Evolutionary conservation across 2,329 filamentous ascomycete species (phyloP), one percentile per base, ranked within the genome.

Genomic region (Aspergillus terreus): DNA sequence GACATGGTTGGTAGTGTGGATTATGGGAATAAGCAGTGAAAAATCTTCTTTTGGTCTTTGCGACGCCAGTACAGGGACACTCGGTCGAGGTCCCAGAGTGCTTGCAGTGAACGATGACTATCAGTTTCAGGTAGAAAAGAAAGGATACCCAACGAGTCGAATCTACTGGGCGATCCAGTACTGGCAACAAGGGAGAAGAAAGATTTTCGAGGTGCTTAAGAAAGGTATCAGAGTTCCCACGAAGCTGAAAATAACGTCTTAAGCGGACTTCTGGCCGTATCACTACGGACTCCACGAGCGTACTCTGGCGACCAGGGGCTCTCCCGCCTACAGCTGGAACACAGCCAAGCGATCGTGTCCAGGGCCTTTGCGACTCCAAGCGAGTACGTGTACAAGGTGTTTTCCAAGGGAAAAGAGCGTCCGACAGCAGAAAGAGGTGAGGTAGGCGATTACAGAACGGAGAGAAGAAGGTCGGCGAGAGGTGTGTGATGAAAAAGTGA

Each of bases 1-100:
- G 87, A 85, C 85, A 90, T 90, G 72, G 63, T 76, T 60, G 59
- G 21, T 38, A 52, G 49, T 52, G 36, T 54, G 35, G 35, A 54
- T 50, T 50, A 42, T 49, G 46, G 42, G 35, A 17, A 45, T 30
- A 30, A 30, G 27, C 27, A 30, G 27, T 30, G 27, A 30, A 17
- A 38, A 44, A 48, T 40, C 42, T 38, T 42, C 15, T 42, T 42
- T 42, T 38, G 14, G 14, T 38, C 14, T 38, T 38, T 38, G 14
- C 14, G 40, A 42, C 40, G 49, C 43, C 50, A 54, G 52, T 55
- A 58, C 55, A 47, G 33, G 30, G 32, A 47, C 47, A 42, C 42
- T 42, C 15, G 47, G 46, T 44, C 46, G 54, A 48, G 21, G 45
- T 44, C 48, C 52, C 49, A 35, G 36, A 36, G 50, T 23, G 47